phyloP scores from a whole-genome alignment of 1,284 basidiomycete genomes.

The Puccinia coronata region DNA sequence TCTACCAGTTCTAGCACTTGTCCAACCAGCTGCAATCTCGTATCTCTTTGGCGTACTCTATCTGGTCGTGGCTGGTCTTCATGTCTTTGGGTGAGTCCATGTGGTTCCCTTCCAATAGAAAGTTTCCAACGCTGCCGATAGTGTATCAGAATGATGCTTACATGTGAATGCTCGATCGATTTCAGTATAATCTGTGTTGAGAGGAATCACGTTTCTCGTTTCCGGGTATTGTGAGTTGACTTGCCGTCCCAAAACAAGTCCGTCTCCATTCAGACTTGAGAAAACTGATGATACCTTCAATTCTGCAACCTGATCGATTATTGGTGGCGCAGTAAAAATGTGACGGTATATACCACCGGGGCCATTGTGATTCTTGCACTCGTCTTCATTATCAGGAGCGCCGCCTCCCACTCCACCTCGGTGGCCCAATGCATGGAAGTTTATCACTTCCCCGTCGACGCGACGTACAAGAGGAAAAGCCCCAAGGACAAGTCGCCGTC shows the following conservation, averaged over 20 bases:
- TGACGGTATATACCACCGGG: conserved; percentile 19
- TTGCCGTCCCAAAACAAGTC: no score
- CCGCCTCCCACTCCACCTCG: conserved; percentile 21
- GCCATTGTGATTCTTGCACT: conserved; percentile 10
- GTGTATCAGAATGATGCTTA: not conserved
- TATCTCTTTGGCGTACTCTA: conserved; percentile 45
- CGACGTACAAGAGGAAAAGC: not conserved
- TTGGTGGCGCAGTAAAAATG: conserved; percentile 50
- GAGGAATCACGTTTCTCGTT: conserved; percentile 18
- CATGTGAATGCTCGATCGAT: no score
- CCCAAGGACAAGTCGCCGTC: not conserved
- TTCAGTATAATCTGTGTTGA: conserved; percentile 39
- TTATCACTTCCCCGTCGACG: conserved; percentile 41
- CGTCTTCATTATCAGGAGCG: conserved; percentile 23
- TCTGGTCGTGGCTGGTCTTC: conserved; percentile 3
- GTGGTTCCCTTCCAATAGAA: not conserved
- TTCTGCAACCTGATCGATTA: no score
- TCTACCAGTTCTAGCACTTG: conserved; percentile 46
- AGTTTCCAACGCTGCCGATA: not conserved
- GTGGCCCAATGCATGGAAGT: conserved; percentile 39
- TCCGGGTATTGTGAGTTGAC: conserved; percentile 40
- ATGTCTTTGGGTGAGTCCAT: conserved; percentile 32
- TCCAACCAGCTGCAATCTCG: conserved; percentile 17
- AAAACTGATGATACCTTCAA: not conserved
- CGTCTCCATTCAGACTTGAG: no score